Conservation (phyloP, 768 basidiomycete species). For the Boletus pseudopeckii region DNA sequence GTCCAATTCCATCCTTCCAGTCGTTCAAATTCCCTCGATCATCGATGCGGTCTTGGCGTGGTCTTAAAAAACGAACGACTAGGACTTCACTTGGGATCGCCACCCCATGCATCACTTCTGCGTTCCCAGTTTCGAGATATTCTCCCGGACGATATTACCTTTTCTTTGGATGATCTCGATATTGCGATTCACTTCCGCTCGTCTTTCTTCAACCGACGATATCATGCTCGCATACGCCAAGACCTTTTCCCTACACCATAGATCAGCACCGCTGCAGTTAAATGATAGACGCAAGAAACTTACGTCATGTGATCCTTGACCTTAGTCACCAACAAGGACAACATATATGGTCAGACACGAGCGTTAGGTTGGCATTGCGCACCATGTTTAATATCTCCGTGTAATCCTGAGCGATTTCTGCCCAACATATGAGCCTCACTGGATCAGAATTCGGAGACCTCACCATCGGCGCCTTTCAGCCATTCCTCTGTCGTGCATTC, state of each 20-base stretch:
- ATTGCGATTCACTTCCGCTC: constrained; percentile 15
- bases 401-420: constrained; percentile 20
- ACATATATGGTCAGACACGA: not conserved
- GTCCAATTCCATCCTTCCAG: not conserved
- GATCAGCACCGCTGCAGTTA: constrained; percentile 1
- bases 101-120: constrained; percentile 7
- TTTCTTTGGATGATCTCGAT: constrained; percentile 18
- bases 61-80: no score
- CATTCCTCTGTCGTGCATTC: constrained; percentile 30
- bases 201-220: constrained; percentile 22
- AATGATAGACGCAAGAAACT: not conserved
- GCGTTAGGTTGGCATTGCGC: not conserved
- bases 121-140: constrained; percentile 17
- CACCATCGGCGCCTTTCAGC: constrained; percentile 31
- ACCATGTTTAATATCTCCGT: constrained; percentile 23
- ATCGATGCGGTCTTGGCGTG: not conserved
- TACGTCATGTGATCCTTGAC: constrained; percentile 31
- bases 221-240: constrained; percentile 18
- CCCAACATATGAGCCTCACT: not conserved
- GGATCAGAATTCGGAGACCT: not conserved
- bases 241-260: constrained; percentile 19
- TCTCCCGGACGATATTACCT: constrained; percentile 20
- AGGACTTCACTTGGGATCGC: not conserved
- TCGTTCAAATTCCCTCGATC: not conserved
- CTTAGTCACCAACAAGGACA: constrained; percentile 7